phyloP scores from a whole-genome alignment of 2,329 filamentous ascomycete species.

The Cladophialophora exuberans region DNA sequence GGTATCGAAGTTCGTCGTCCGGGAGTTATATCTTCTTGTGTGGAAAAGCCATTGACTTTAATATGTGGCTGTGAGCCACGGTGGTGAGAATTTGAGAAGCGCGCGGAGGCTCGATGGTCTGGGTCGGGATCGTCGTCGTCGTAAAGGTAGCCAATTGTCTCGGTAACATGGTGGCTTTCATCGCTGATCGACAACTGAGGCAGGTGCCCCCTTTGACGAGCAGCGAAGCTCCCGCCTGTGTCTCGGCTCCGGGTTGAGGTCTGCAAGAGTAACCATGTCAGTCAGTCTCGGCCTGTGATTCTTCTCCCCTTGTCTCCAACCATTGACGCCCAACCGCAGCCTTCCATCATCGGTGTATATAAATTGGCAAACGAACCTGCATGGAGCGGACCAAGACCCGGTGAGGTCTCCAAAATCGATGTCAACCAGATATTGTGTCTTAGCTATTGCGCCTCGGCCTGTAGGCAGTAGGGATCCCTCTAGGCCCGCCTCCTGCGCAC shows the following conservation, averaged over 20 bases:
- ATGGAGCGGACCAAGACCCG: slow-evolving; percentile 27
- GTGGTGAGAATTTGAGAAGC: slow-evolving; percentile 11
- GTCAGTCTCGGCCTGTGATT: slow-evolving; percentile 1
- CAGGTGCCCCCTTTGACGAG: slow-evolving; percentile 58
- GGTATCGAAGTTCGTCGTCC: slow-evolving; percentile 20
- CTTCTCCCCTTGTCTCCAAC: background rate
- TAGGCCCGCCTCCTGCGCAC: slow-evolving; percentile 25
- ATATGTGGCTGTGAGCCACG: slow-evolving; percentile 7
- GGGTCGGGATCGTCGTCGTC: slow-evolving; percentile 70
- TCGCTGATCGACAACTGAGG: slow-evolving; percentile 76
- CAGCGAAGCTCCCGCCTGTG: slow-evolving; percentile 51
- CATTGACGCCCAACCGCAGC: no score
- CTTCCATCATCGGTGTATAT: no score
- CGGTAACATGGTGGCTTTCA: slow-evolving; percentile 90
- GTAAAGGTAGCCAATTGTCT: slow-evolving; percentile 90
- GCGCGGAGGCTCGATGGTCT: slow-evolving; percentile 10
- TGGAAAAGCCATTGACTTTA: slow-evolving; percentile 15
- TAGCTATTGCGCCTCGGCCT: slow-evolving; percentile 6
- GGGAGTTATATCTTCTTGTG: slow-evolving; percentile 6
- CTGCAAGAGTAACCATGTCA: slow-evolving; percentile 35
- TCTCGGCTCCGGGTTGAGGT: slow-evolving; percentile 46
- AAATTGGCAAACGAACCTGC: slow-evolving; percentile 34
- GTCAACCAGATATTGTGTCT: slow-evolving; percentile 8
- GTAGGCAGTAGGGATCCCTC: slow-evolving; percentile 22
- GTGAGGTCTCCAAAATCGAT: slow-evolving; percentile 17